Evolutionary conservation across 805 yeast species (phyloP).

Genomic region (Ogataea haglerorum): DNA sequence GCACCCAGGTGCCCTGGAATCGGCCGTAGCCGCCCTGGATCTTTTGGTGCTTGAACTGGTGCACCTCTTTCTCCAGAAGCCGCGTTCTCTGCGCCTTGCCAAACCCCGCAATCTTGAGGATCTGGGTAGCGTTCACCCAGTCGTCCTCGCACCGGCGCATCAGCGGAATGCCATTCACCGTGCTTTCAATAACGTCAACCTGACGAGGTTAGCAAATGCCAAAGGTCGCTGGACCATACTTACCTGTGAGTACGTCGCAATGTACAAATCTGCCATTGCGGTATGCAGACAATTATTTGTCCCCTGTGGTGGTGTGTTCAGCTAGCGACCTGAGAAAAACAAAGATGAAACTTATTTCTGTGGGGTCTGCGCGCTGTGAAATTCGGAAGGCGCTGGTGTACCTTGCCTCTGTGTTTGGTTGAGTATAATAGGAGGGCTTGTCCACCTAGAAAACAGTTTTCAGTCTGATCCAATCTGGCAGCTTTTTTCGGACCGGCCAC

Average conservation of each 20-base stretch:
- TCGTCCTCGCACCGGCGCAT: constrained; percentile 91
- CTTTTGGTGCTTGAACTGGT: constrained; percentile 62
- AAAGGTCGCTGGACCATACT: constrained; percentile 12
- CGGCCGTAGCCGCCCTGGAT: constrained; percentile 85
- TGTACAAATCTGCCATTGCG: constrained; percentile 30
- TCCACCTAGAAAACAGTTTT: constrained; percentile 7
- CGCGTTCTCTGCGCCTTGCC: constrained; percentile 79
- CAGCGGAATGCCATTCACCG: constrained; percentile 66
- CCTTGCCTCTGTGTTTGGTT: no score
- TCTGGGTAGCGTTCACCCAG: constrained; percentile 91
- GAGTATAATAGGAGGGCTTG: neutral
- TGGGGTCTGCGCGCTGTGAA: no score
- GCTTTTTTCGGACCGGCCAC: constrained; percentile 3
- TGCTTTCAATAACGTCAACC: constrained; percentile 57
- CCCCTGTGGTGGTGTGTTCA: no score
- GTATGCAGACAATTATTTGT: neutral
- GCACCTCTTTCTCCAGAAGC: constrained; percentile 72
- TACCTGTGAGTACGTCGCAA: constrained; percentile 47
- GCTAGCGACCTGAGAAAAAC: no score
- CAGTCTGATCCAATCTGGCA: constrained; percentile 11
- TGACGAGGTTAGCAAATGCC: constrained; percentile 6
- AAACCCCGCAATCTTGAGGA: constrained; percentile 71
- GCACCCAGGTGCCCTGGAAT: constrained; percentile 87
- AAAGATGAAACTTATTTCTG: neutral
- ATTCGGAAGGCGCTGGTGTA: no score